Evolutionary conservation across 192 early-diverging fungal species (phyloP).

Genomic region (Entomortierella parvispora): DNA sequence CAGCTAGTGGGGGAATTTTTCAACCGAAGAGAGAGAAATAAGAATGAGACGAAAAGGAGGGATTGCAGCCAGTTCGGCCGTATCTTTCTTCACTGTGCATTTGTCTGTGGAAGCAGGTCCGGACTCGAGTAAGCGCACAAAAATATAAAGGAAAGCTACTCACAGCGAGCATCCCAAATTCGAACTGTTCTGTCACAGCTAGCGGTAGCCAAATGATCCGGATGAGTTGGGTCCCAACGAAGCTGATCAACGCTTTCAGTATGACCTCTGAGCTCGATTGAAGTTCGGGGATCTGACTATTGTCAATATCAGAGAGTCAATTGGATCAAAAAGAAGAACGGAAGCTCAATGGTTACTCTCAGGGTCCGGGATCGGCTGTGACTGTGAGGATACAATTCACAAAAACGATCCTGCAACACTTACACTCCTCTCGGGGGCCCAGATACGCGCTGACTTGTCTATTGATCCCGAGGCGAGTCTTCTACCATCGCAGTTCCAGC

Average conservation of each 20-base stretch:
- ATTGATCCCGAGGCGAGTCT: constrained; percentile 77
- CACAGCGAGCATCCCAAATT: constrained; percentile 84
- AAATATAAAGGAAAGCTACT: too few relatives aligned
- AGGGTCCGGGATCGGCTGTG: too few relatives aligned
- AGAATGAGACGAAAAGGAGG: constrained; percentile 15
- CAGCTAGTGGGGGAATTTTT: constrained; percentile 51
- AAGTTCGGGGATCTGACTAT: constrained; percentile 67
- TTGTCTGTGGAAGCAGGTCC: too few relatives aligned
- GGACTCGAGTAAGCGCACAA: too few relatives aligned
- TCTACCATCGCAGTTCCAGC: constrained; percentile 78
- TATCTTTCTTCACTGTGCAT: too few relatives aligned
- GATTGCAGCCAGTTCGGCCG: too few relatives aligned
- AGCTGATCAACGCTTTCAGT: constrained; percentile 83
- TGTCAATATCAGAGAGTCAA: too few relatives aligned
- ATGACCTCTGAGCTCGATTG: constrained; percentile 77
- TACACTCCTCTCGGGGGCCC: constrained; percentile 70
- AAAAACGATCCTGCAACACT: not conserved
- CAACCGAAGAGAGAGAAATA: constrained; percentile 4
- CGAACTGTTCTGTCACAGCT: constrained; percentile 82
- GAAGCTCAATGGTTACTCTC: not conserved
- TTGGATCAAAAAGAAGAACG: not conserved
- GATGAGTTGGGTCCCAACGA: constrained; percentile 80
- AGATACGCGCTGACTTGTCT: constrained; percentile 79
- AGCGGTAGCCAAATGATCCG: constrained; percentile 76
- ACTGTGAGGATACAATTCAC: not conserved